These are phyloP conservation scores for Oryza glumipatula DNA, from an alignment of 176 grass and related monocot species.

Conservation along the genomic window DNA sequence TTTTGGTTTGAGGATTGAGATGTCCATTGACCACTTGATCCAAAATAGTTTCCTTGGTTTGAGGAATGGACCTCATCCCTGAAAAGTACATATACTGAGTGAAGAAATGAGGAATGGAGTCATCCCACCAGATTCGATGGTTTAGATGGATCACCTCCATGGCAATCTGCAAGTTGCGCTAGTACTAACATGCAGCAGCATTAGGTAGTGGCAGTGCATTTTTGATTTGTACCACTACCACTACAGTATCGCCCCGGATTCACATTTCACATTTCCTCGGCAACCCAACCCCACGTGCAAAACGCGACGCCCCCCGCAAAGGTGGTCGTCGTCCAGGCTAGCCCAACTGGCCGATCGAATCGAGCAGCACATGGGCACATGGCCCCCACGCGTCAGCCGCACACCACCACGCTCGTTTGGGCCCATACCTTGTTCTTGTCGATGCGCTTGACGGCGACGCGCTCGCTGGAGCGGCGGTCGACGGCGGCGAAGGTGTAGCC, in stretches of 20 bases:
- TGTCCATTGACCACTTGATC: too few relatives aligned
- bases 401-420: not conserved
- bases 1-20: too few relatives aligned
- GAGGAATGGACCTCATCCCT: too few relatives aligned
- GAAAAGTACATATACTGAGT: too few relatives aligned
- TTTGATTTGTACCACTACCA: not conserved
- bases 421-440: conserved; percentile 80
- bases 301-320: not conserved
- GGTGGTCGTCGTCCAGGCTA: conserved; percentile 13
- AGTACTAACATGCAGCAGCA: not conserved
- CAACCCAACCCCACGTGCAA: conserved; percentile 24
- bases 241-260: not conserved
- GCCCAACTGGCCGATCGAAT: conserved; percentile 29
- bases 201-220: not conserved
- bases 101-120: too few relatives aligned
- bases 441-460: conserved; percentile 89
- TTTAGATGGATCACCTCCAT: not conserved
- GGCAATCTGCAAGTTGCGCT: not conserved
- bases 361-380: not conserved
- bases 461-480: conserved; percentile 60
- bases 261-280: not conserved
- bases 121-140: too few relatives aligned
- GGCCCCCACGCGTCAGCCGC: conserved; percentile 37
- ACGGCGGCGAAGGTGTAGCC: conserved; percentile 82
- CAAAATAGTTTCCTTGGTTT: too few relatives aligned